A percentile compares a stretch with the other conserved stretches of the same genome.
Evolutionary conservation across 164 flowering plant species (phyloP).

Genomic region (Macadamia tetraphylla): DNA sequence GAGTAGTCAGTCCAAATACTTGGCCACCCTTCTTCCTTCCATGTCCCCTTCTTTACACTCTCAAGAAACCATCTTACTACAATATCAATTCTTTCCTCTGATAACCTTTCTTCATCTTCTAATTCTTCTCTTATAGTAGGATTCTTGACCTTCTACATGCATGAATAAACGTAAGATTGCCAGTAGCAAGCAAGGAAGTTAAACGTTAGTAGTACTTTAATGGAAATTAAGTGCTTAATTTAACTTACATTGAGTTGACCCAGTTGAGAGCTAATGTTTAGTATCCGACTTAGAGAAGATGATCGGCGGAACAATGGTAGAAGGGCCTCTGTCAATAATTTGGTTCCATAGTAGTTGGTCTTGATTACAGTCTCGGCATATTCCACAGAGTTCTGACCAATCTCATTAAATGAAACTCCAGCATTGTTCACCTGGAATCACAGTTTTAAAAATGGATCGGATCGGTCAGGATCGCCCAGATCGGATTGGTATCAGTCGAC

Average conservation of each 20-base stretch:
- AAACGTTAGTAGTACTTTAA: not conserved
- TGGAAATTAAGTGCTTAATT: no score
- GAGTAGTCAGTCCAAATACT: slow-evolving; percentile 81
- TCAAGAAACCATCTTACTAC: slow-evolving; percentile 41
- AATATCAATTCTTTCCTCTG: slow-evolving; percentile 40
- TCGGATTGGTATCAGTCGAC: no score
- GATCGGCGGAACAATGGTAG: slow-evolving; percentile 60
- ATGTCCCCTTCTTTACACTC: slow-evolving; percentile 53
- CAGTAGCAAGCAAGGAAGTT: not conserved
- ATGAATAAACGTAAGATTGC: not conserved
- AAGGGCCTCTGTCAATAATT: slow-evolving; percentile 56
- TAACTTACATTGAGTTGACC: slow-evolving; percentile 56
- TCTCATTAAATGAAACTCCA: slow-evolving; percentile 64
- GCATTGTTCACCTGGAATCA: slow-evolving; percentile 76
- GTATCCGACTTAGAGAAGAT: slow-evolving; percentile 38
- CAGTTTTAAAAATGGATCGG: no score
- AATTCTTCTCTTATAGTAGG: slow-evolving; percentile 34
- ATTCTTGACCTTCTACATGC: slow-evolving; percentile 63
- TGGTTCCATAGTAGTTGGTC: slow-evolving; percentile 76
- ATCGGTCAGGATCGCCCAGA: no score
- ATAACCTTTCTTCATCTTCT: slow-evolving; percentile 42
- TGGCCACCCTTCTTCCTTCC: slow-evolving; percentile 83
- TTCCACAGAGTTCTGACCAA: slow-evolving; percentile 61
- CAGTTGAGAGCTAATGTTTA: slow-evolving; percentile 79
- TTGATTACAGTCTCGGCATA: slow-evolving; percentile 66